Base-by-base conservation (phyloP, 2,329 filamentous ascomycete species). In the Harringtonia aguacate region DNA sequence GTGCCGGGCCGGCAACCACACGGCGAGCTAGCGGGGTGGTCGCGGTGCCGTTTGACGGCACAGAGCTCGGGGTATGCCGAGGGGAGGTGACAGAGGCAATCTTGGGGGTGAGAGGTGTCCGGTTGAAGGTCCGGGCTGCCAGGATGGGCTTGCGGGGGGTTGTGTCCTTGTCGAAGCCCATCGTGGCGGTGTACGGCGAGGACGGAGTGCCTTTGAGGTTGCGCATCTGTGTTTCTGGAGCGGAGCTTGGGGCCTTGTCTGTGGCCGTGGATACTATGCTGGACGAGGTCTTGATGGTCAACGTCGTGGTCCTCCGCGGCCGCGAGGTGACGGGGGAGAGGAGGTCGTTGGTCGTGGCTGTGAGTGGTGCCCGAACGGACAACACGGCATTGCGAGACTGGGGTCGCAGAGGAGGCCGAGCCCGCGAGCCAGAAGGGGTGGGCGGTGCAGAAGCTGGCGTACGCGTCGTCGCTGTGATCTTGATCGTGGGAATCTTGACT, bases 61-160 rank as follows among this genome's bases (percentile, higher is more conserved):
- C 14, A 15, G 17, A 34, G 15, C 14, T n/a, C 8, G 24, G n/a
- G n/a, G n/a, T n/a, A n/a, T n/a, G n/a, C n/a, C n/a, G 22, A 5
- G 36, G 29, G 27, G 37, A 7, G 27, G 4, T 20, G 37, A 14
- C 37, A 17, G 37, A 4, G 28, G 74, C 70, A 42, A 78, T 68
- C 63, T 79, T 77, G 51, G 73, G 70, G 3, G 70, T 76, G 55
- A 76, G 54, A 44, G 73, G 73, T 28, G 65, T 54, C 47, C 69
- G 66, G 51, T 61, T 67, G 55, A 66, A 51, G 54, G 61, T 59
- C 73, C 79, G 70, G 53, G 73, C 68, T 43, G 86, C 84, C 66
- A 81, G 81, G 56, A 83, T 72, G 34, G 80, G 76, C 58, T 71
- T 70, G 53, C 70, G 71, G 51, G 65, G 69, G 56, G 68, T 62